Conservation (phyloP, 176 grass and related monocot genomes). For the Musa itinerans region DNA sequence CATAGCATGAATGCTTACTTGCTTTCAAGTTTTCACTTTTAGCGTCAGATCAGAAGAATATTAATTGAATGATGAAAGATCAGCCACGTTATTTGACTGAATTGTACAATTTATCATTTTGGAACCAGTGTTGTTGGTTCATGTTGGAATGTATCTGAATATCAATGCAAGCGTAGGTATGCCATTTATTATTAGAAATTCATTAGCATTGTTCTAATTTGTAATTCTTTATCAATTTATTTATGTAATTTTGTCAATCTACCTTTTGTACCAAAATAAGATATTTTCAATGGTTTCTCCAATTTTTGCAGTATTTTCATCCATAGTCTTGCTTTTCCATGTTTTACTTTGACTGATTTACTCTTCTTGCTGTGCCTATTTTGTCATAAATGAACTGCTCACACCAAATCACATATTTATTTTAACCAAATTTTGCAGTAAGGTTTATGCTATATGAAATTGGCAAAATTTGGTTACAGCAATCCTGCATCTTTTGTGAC, state of each 20-base stretch:
- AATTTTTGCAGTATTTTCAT: background rate
- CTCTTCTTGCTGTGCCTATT: background rate
- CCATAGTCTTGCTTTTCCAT: background rate
- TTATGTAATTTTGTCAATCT: background rate
- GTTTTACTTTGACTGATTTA: background rate
- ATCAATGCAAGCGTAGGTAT: background rate
- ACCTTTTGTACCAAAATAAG: background rate
- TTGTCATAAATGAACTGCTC: background rate
- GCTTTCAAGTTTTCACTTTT: slow-evolving; percentile 3
- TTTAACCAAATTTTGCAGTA: background rate
- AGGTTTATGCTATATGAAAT: slow-evolving; percentile 7
- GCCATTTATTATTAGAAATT: background rate
- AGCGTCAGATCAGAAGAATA: background rate
- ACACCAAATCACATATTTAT: background rate
- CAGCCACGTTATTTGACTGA: background rate
- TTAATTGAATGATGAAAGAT: background rate
- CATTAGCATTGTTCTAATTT: no score
- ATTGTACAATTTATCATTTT: background rate
- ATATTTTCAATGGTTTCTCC: background rate
- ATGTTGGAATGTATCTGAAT: background rate
- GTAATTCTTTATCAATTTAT: background rate
- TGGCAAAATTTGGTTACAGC: background rate
- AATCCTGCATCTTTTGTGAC: background rate
- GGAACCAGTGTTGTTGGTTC: background rate
- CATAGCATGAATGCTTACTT: background rate